Percentiles rank a stretch among this genome's conserved stretches.
Evolutionary conservation across 169 alveolate species (phyloP).

Genomic region (Plasmodium knowlesi): DNA sequence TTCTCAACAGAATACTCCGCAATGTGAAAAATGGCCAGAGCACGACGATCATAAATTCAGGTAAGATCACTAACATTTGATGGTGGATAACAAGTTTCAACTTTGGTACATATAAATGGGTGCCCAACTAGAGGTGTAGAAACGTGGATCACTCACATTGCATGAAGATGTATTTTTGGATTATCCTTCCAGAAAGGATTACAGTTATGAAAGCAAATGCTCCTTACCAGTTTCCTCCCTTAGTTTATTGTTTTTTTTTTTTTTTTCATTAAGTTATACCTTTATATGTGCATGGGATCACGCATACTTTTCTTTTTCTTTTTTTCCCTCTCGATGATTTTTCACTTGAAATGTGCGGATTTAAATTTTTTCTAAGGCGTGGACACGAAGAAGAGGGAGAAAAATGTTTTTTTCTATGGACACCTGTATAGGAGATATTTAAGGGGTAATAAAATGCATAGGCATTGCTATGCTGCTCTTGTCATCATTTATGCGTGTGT

Average conservation of each 20-base stretch:
- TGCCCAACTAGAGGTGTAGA: neutral
- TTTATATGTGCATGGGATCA: neutral
- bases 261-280: neutral
- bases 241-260: neutral
- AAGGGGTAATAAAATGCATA: neutral
- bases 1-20: neutral
- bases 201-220: neutral
- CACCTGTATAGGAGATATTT: slow-evolving; percentile 21
- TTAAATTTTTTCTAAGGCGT: slow-evolving; percentile 32
- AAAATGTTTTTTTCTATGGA: slow-evolving; percentile 60
- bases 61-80: neutral
- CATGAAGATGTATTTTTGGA: neutral
- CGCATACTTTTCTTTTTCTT: neutral
- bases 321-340: neutral
- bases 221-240: neutral
- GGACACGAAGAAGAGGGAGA: slow-evolving; percentile 51
- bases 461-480: neutral
- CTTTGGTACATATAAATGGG: neutral
- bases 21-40: slow-evolving; percentile 13
- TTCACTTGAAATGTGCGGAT: neutral
- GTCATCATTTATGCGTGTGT: neutral
- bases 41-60: slow-evolving; percentile 51
- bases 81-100: neutral
- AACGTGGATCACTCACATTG: neutral
- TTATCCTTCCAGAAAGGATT: neutral